phyloP scores from a whole-genome alignment of 2,329 filamentous ascomycete species.

The Stagonosporopsis cucurbitacearum region DNA sequence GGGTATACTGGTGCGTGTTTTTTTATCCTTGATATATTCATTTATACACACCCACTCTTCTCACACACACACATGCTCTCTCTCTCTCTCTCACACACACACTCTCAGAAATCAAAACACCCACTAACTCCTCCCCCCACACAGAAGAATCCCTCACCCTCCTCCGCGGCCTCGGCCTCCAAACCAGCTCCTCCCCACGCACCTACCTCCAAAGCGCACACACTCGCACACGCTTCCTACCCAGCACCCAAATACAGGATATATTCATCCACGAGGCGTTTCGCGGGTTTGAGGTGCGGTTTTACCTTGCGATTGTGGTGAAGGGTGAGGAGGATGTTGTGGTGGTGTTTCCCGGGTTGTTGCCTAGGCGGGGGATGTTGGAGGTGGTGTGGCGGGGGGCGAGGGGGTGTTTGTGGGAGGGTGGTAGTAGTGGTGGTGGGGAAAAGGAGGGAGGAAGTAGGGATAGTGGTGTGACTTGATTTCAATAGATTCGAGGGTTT shows the following conservation, averaged over 20 bases:
- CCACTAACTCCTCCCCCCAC: neutral
- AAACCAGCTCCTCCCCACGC: constrained; percentile 75
- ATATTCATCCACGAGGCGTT: constrained; percentile 96
- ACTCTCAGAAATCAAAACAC: neutral
- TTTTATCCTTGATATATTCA: no score
- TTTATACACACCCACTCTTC: neutral
- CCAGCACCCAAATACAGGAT: constrained; percentile 89
- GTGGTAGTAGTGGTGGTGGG: no score
- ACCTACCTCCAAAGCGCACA: constrained; percentile 69
- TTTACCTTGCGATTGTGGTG: constrained; percentile 88
- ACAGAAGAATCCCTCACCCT: constrained; percentile 85
- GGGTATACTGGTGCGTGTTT: constrained; percentile 57
- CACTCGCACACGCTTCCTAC: constrained; percentile 79
- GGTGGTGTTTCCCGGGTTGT: constrained; percentile 87
- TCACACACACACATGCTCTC: neutral
- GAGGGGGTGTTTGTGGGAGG: constrained; percentile 80
- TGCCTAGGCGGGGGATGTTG: constrained; percentile 76
- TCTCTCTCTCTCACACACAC: neutral
- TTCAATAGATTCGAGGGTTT: no score
- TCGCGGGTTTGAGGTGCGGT: constrained; percentile 85
- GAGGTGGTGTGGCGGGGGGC: constrained; percentile 91
- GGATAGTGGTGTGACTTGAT: neutral
- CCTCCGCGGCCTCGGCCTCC: constrained; percentile 86
- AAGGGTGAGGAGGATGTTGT: constrained; percentile 87
- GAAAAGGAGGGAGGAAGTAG: neutral